Evolutionary conservation across 208 protist species (phyloP), one percentile per base, ranked within the genome.

Genomic region (Crithidia sp.): DNA sequence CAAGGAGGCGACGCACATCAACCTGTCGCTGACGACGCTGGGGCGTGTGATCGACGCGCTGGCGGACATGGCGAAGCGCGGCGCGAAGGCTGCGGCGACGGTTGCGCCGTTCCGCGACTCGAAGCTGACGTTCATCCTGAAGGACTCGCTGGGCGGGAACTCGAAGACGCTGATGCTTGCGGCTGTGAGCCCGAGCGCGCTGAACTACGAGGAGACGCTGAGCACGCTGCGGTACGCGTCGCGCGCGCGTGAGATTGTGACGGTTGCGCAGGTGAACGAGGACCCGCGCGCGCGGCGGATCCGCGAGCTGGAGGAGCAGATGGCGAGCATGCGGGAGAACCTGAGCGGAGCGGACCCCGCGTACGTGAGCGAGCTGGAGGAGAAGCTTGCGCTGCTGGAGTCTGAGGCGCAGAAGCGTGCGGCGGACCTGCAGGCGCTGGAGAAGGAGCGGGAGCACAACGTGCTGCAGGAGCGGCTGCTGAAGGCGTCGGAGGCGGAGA

Each of bases 101-200:
- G 49, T 45, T 2, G 9, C 74, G 66, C 96, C 97, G 7, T 95
- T 88, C 68, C 80, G 90, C 62, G 92, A 95, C 45, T 89, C 87
- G 52, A 88, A 87, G 59, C 84, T 97, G 44, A 97, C 93, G 17
- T 93, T 86, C 81, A 28, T 28, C 28, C 28, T 28, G 28, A 28
- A 28, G 28, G 28, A 28, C 28, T 28, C 28, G 28, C 28, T 28
- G 28, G 28, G 28, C 28, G 28, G 28, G 28, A 28, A 28, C 28
- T 28, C 67, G 40, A 97, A 97, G 67, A 99, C 97, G 10, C 85
- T 89, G 49, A 98, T 99, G 95, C 90, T 99, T 36, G 96, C 96
- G 14, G 91, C 93, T 3, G 74, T 99, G 16, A 91, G 82, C 40
- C 97, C 96, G 19, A 77, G 81, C 56, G 61, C 68, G 17, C 53